Evolutionary conservation across 257 asterid species (phyloP).

Genomic region (Prunella vulgaris): DNA sequence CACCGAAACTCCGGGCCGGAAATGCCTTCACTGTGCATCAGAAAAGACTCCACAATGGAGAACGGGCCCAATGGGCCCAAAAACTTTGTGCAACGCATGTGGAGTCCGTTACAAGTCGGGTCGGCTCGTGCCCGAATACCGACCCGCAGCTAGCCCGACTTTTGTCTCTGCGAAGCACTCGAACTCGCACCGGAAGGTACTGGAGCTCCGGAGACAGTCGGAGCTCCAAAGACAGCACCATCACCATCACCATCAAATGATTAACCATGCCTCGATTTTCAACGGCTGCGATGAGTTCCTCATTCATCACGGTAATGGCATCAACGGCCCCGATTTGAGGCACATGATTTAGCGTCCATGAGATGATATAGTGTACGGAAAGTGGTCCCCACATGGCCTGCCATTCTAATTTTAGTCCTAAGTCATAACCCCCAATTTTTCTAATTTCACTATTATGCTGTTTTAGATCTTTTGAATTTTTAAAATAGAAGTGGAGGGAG

Average conservation of each 20-base stretch:
- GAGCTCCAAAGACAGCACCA: constrained; percentile 51
- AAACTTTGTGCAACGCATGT: constrained; percentile 93
- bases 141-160: constrained; percentile 96
- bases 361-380: constrained; percentile 21
- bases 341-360: constrained; percentile 54
- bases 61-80: constrained; percentile 96
- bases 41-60: constrained; percentile 99
- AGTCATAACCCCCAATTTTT: constrained; percentile 49
- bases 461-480: constrained; percentile 37
- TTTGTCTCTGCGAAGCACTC: constrained; percentile 76
- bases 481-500: constrained; percentile 34
- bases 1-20: constrained; percentile 53
- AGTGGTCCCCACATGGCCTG: constrained; percentile 19
- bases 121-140: constrained; percentile 91
- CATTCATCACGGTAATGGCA: constrained; percentile 51
- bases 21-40: constrained; percentile 88
- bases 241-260: constrained; percentile 42
- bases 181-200: constrained; percentile 91
- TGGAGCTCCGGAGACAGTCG: constrained; percentile 93
- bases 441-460: constrained; percentile 24
- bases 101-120: constrained; percentile 97
- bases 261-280: constrained; percentile 57
- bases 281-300: constrained; percentile 86
- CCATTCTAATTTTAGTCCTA: constrained; percentile 27
- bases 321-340: constrained; percentile 64